Percentiles rank a stretch among this genome's conserved stretches.
Evolutionary conservation across 2,329 filamentous ascomycete species (phyloP).

Genomic region (Eutypa lata): DNA sequence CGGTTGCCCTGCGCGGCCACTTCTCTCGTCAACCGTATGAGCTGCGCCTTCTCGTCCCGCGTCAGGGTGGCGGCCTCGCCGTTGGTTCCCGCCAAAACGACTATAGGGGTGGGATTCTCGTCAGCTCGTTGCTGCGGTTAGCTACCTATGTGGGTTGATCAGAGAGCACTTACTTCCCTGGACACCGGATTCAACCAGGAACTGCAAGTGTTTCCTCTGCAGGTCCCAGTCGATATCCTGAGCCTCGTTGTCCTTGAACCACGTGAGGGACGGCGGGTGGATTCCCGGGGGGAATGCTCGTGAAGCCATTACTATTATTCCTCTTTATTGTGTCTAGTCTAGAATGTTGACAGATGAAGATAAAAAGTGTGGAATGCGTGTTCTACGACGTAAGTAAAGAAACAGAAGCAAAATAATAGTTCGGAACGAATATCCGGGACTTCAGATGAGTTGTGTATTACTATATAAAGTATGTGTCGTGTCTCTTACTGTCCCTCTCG

Average conservation of each 20-base stretch:
- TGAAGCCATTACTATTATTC: neutral
- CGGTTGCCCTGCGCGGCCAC: slow-evolving; percentile 58
- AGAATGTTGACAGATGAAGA: too few species aligned
- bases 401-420: too few species aligned
- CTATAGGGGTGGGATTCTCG: slow-evolving; percentile 19
- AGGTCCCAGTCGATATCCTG: slow-evolving; percentile 56
- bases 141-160: neutral
- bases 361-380: too few species aligned
- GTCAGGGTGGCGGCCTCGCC: slow-evolving; percentile 70
- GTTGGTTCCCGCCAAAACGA: slow-evolving; percentile 70
- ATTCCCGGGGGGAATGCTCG: slow-evolving; percentile 44
- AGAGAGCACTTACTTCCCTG: slow-evolving; percentile 40
- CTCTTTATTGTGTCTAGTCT: neutral
- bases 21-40: slow-evolving; percentile 60
- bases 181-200: slow-evolving; percentile 50
- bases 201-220: slow-evolving; percentile 51
- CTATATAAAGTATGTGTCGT: too few species aligned
- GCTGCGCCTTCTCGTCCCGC: slow-evolving; percentile 57
- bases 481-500: too few species aligned
- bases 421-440: too few species aligned
- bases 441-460: too few species aligned
- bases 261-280: slow-evolving; percentile 56
- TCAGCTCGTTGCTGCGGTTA: neutral
- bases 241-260: slow-evolving; percentile 43
- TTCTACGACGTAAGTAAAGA: too few species aligned